Evolutionary conservation across 257 asterid genomes (phyloP), one percentile per base, ranked within the genome.

Genomic region (Agastache rugosa): DNA sequence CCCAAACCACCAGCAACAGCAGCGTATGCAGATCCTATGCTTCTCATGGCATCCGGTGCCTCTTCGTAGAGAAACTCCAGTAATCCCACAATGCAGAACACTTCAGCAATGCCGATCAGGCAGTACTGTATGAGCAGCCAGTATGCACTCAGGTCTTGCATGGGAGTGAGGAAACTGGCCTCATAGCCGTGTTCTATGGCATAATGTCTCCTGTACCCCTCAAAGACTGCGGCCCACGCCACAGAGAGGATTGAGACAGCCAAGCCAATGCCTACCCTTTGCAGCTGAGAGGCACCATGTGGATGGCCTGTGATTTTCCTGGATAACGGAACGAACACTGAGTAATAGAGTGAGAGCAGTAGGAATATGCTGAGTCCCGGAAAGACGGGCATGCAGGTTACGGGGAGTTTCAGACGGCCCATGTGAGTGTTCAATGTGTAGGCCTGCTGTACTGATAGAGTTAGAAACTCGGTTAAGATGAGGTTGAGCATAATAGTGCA

Each of bases 11-110:
- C 99, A 19, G 99, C 97, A 60, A 94, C 93, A 22, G 99, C 99
- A 58, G 99, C 99, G 19, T 94, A 94, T 55, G 99, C 97, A 0
- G 99, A 94, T 7, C 99, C 97, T 23, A 92, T 89, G 76, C 97
- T 94, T 83, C 97, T 85, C 99, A 94, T 92, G 60, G 99, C 97
- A 79, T 94, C 99, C 0, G 99, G 99, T 3, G 97, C 99, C 74
- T 94, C 99, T 78, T 94, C 97, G 6, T 94, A 94, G 5, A 94
- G 87, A 67, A 94, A 94, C 70, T 94, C 99, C 0, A 94, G 87
- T 63, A 94, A 81, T 25, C 99, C 99, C 75, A 94, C 97, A 0
- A 94, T 90, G 87, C 95, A 87, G 65, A 92, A 92, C 6, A 92
- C 99, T 81, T 92, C 99, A 29, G 99, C 97, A 61, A 94, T 92